Evolutionary conservation across 1,284 basidiomycete genomes (phyloP), one percentile per base, ranked within the genome.

Genomic region (Puccinia coronata): DNA sequence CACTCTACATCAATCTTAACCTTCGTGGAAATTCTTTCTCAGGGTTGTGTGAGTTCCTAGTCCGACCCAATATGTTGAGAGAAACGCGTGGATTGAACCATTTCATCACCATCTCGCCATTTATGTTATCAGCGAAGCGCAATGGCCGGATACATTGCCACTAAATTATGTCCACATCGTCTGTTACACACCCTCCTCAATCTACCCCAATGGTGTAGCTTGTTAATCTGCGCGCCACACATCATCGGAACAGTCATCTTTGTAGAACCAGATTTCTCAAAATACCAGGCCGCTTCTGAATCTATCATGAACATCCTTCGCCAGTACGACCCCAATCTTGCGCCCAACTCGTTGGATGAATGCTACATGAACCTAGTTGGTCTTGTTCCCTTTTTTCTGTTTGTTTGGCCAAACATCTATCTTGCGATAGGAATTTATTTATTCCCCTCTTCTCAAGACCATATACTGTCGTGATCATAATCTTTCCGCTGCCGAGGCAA

Each of bases 91-190:
- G n/a, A n/a, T 57, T n/a, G n/a, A n/a, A n/a, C n/a, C 43, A 25
- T 73, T 51, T n/a, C 18, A 73, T 34, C 51, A n/a, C n/a, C n/a
- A n/a, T n/a, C n/a, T n/a, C n/a, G n/a, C n/a, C n/a, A n/a, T n/a
- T n/a, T n/a, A n/a, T n/a, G n/a, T n/a, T n/a, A n/a, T n/a, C n/a
- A 74, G 72, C 49, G 72, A 57, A 74, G 72, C 53, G 72, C 72
- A 39, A 74, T 74, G 72, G 72, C 72, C 36, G 55, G 34, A 20
- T 59, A 57, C 53, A 74, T 74, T n/a, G 72, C 72, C 18, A 28
- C n/a, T 41, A 59, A 74, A 74, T 57, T 74, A 61, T 74, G 72
- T 59, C 72, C 72, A 41, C 72, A 61, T n/a, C 36, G 72, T 74
- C 20, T 36, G 72, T 39, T 0, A 6, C 6, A 43, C 16, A 36